These are phyloP conservation scores for Pisolithus orientalis DNA, from an alignment of 768 basidiomycete genomes.

Conservation along the genomic window DNA sequence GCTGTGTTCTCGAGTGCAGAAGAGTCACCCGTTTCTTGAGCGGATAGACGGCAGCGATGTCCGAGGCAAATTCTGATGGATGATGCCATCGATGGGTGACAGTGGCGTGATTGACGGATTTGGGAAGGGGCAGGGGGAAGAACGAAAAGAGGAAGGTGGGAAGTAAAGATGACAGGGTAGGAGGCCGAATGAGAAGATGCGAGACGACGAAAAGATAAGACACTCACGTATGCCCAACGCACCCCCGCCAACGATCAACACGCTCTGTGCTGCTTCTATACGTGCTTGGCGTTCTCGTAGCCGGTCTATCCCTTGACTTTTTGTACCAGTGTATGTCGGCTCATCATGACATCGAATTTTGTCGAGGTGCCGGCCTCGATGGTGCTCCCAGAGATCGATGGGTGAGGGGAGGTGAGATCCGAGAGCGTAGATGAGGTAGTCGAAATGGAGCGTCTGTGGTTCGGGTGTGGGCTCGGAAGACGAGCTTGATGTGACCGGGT, in stretches of 20 bases:
- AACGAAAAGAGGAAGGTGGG: not conserved
- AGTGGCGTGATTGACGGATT: not conserved
- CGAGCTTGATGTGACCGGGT: not conserved
- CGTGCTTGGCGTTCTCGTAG: slow-evolving; percentile 43
- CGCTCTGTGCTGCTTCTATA: slow-evolving; percentile 40
- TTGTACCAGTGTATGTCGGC: slow-evolving; percentile 34
- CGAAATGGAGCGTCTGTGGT: slow-evolving; percentile 36
- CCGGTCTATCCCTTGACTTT: slow-evolving; percentile 45
- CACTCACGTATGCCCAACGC: slow-evolving; percentile 65
- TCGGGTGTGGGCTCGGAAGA: not conserved
- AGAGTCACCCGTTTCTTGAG: slow-evolving; percentile 45
- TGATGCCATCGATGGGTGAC: too few relatives aligned
- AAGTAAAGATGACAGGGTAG: not conserved
- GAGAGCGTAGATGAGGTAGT: slow-evolving; percentile 56
- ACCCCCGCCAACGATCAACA: slow-evolving; percentile 68
- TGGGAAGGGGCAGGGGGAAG: not conserved
- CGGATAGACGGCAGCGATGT: slow-evolving; percentile 51
- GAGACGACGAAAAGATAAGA: not conserved
- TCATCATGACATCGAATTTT: not conserved
- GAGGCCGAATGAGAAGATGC: not conserved
- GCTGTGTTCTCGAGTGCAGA: slow-evolving; percentile 48
- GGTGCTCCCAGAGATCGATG: slow-evolving; percentile 45
- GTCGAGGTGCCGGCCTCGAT: too few relatives aligned
- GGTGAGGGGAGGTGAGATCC: slow-evolving; percentile 52
- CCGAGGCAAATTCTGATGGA: slow-evolving; percentile 52